Conservation (phyloP, 495 filamentous ascomycete species). For the Rostrohypoxylon terebratum region DNA sequence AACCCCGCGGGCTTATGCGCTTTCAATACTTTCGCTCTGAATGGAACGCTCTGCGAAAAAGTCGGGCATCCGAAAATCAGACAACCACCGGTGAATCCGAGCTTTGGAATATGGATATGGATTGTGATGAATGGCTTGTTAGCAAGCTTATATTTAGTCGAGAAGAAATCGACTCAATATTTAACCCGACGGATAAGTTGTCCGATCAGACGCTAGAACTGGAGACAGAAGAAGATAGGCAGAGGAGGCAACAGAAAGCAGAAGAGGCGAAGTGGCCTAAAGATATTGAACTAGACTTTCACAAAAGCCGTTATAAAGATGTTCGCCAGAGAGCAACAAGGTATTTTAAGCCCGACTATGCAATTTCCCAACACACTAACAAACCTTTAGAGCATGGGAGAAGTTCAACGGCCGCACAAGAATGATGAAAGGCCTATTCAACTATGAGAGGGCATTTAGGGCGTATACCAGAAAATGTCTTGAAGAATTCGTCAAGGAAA, state of each 20-base stretch:
- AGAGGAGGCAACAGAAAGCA: constrained; percentile 24
- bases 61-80: constrained; percentile 15
- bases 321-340: constrained; percentile 39
- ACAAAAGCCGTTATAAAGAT: constrained; percentile 32
- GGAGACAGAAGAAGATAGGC: constrained; percentile 31
- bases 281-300: constrained; percentile 33
- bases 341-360: constrained; percentile 6
- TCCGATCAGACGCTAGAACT: neutral
- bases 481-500: constrained; percentile 63
- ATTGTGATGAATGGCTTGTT: constrained; percentile 57
- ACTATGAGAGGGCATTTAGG: constrained; percentile 64
- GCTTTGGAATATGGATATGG: constrained; percentile 36
- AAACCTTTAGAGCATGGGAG: constrained; percentile 61
- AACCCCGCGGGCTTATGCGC: constrained; percentile 50
- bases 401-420: constrained; percentile 66
- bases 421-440: constrained; percentile 72
- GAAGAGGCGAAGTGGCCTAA: constrained; percentile 33
- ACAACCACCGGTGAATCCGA: neutral
- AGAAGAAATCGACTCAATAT: constrained; percentile 55
- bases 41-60: constrained; percentile 40
- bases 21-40: constrained; percentile 51
- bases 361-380: constrained; percentile 16
- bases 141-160: constrained; percentile 64
- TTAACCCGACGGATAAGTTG: constrained; percentile 8
- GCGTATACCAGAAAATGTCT: constrained; percentile 61